Conservation (phyloP, 2,329 filamentous ascomycete genomes). For the Fusarium sp. region DNA sequence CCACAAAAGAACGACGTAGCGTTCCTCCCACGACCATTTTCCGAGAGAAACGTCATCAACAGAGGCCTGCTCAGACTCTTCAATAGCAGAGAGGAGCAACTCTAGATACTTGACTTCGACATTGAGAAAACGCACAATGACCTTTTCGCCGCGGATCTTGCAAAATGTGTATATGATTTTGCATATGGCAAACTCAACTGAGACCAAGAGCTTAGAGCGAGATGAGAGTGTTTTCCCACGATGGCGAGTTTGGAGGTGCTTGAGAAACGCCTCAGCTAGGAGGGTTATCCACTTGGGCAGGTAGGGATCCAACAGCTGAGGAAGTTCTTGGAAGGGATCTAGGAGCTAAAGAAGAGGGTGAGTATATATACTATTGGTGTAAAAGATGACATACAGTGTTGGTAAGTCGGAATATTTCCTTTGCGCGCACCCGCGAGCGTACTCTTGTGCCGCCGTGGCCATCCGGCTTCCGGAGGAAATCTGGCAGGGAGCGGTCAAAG, state of each 20-base stretch:
- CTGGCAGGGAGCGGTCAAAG: constrained; percentile 61
- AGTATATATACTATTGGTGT: background rate
- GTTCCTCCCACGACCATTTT: constrained; percentile 81
- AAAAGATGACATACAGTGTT: constrained; percentile 49
- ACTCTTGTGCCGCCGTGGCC: constrained; percentile 52
- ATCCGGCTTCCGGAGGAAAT: constrained; percentile 62
- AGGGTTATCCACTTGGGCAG: constrained; percentile 77
- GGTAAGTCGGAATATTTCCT: constrained; percentile 59
- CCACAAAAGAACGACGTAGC: constrained; percentile 89
- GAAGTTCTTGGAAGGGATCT: constrained; percentile 93
- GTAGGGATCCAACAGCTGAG: constrained; percentile 88
- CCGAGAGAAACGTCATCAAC: constrained; percentile 20
- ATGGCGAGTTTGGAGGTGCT: constrained; percentile 62
- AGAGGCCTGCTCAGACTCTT: constrained; percentile 58
- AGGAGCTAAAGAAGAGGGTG: constrained; percentile 57
- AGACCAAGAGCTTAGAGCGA: constrained; percentile 54
- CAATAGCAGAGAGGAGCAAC: constrained; percentile 77
- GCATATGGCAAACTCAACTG: constrained; percentile 76
- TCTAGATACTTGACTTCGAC: constrained; percentile 90
- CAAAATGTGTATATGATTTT: constrained; percentile 87
- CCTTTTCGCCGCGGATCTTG: constrained; percentile 93
- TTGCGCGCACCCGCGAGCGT: constrained; percentile 58
- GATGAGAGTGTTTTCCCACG: constrained; percentile 48
- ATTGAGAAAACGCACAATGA: constrained; percentile 88
- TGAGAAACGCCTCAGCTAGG: constrained; percentile 79